Percentiles rank a stretch among this genome's conserved stretches.
These are phyloP conservation scores for Aspergillus nidulans DNA, from an alignment of 495 filamentous ascomycete genomes.

Conservation along the genomic window DNA sequence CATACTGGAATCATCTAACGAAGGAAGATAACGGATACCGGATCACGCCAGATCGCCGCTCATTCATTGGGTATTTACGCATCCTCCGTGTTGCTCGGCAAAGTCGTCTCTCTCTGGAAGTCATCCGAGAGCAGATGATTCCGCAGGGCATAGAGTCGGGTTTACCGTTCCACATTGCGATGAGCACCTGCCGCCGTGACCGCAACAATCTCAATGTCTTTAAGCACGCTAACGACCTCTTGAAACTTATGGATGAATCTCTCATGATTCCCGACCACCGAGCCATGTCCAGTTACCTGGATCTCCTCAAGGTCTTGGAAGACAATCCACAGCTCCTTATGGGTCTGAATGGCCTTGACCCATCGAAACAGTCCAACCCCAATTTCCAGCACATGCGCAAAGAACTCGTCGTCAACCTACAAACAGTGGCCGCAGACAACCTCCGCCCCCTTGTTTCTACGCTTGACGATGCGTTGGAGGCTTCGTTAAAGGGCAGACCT, in stretches of 20 bases:
- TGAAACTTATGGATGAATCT: conserved; percentile 49
- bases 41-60: conserved; percentile 64
- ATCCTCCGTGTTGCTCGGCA: conserved; percentile 60
- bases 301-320: conserved; percentile 20
- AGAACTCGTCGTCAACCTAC: conserved; percentile 26
- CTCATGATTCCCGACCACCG: conserved; percentile 33
- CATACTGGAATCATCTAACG: conserved; percentile 75
- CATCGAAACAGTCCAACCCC: conserved; percentile 6
- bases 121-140: conserved; percentile 47
- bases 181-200: conserved; percentile 66
- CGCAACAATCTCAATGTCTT: conserved; percentile 62
- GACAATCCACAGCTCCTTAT: conserved; percentile 31
- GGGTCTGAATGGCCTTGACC: conserved; percentile 23
- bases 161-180: conserved; percentile 65
- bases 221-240: conserved; percentile 49
- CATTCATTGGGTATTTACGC: conserved; percentile 62
- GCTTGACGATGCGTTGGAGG: conserved; percentile 26
- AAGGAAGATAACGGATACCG: conserved; percentile 29
- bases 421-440: conserved; percentile 16
- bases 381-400: conserved; percentile 21
- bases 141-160: conserved; percentile 31
- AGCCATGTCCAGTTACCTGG: conserved; percentile 29
- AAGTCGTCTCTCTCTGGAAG: conserved; percentile 47
- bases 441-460: conserved; percentile 28
- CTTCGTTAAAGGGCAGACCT: neutral